Evolutionary conservation across 2,329 filamentous ascomycete species (phyloP).

Genomic region (Tolypocladium tropicale): DNA sequence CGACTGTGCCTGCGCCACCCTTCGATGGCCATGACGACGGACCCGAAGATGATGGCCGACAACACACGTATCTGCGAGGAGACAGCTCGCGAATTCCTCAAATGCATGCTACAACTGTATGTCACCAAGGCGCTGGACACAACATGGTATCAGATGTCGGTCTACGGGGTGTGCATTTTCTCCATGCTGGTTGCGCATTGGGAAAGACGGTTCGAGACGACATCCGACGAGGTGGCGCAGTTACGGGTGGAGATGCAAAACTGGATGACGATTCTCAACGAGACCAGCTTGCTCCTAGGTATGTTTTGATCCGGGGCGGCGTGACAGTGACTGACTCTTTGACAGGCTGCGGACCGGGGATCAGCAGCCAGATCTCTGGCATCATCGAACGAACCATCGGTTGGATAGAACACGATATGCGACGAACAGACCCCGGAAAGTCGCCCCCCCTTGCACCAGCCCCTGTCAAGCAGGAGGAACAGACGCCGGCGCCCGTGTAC

Average conservation of each 20-base stretch:
- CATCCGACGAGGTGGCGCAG: slow-evolving; percentile 44
- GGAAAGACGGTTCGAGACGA: slow-evolving; percentile 53
- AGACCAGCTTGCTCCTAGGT: slow-evolving; percentile 59
- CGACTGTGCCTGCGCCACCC: slow-evolving; percentile 52
- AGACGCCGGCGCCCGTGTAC: slow-evolving; percentile 13
- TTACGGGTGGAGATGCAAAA: slow-evolving; percentile 57
- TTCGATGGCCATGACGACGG: slow-evolving; percentile 45
- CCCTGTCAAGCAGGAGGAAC: slow-evolving; percentile 28
- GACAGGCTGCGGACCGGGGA: slow-evolving; percentile 32
- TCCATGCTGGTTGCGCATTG: slow-evolving; percentile 60
- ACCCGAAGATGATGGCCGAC: slow-evolving; percentile 46
- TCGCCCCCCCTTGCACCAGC: slow-evolving; percentile 5
- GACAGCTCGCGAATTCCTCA: slow-evolving; percentile 53
- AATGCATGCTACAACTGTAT: slow-evolving; percentile 47
- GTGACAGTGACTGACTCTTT: slow-evolving; percentile 7
- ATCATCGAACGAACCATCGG: slow-evolving; percentile 41
- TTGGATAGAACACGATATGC: slow-evolving; percentile 42
- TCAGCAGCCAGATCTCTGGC: slow-evolving; percentile 32
- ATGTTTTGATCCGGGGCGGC: slow-evolving; percentile 17
- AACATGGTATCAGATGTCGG: slow-evolving; percentile 65
- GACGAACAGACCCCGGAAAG: slow-evolving; percentile 17
- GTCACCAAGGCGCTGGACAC: slow-evolving; percentile 61
- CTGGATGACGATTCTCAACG: slow-evolving; percentile 59
- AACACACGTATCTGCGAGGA: slow-evolving; percentile 58
- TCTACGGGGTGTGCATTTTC: slow-evolving; percentile 65